phyloP scores from a whole-genome alignment of 345 rosid species.

The Eucalyptus cladocalyx region DNA sequence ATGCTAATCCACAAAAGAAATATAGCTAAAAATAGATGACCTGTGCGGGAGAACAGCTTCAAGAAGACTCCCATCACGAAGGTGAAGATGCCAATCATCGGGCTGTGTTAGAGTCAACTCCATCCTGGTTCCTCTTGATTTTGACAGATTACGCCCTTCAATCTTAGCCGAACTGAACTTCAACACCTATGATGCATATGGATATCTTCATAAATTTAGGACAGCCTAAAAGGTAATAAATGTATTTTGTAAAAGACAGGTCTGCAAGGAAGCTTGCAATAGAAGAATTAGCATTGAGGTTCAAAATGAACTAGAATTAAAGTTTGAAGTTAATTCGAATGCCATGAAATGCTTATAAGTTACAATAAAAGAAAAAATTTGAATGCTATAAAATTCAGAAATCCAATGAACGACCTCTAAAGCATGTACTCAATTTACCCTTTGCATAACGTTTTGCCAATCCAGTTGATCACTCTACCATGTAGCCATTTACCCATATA shows the following conservation, averaged over 20 bases:
- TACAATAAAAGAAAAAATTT: not conserved
- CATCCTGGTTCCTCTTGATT: conserved; percentile 19
- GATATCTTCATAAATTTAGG: not conserved
- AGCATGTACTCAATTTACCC: not conserved
- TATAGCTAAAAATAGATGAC: conserved; percentile 2
- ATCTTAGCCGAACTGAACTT: not conserved
- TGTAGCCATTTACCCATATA: not conserved
- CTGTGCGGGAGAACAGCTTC: conserved; percentile 71
- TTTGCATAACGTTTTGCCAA: not conserved
- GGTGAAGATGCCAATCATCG: conserved; percentile 92
- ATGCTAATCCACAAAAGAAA: not conserved
- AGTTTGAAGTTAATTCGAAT: not conserved
- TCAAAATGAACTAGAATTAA: not conserved
- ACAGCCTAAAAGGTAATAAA: not conserved
- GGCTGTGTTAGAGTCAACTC: conserved; percentile 64
- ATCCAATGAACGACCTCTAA: not conserved
- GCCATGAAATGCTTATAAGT: not conserved
- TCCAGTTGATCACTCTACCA: not conserved
- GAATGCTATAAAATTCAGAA: not conserved
- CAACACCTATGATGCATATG: not conserved
- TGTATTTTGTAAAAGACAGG: not conserved
- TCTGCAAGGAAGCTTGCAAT: not conserved
- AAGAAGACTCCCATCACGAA: conserved; percentile 66
- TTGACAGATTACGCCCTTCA: not conserved
- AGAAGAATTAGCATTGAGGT: not conserved